Evolutionary conservation across 2,329 filamentous ascomycete species (phyloP).

Genomic region (Thelonectria discophora): DNA sequence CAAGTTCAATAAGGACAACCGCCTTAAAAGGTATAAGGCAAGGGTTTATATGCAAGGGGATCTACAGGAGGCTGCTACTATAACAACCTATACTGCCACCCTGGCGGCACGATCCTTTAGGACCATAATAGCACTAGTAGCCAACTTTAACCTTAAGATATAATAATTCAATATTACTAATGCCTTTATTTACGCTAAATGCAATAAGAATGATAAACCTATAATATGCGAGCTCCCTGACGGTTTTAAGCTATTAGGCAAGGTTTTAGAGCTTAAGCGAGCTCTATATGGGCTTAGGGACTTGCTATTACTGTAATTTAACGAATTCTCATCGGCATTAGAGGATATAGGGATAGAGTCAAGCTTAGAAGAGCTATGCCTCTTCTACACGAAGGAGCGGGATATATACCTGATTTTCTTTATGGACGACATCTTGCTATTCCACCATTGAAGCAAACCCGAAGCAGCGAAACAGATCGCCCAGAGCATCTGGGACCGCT

Average conservation of each 20-base stretch:
- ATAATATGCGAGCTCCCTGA: too few relatives aligned
- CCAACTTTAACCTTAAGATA: background rate
- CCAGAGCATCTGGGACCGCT: too few relatives aligned
- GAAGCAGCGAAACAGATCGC: too few relatives aligned
- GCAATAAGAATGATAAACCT: too few relatives aligned
- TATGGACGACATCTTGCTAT: too few relatives aligned
- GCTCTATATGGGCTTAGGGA: too few relatives aligned
- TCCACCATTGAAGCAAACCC: too few relatives aligned
- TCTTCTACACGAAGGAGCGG: too few relatives aligned
- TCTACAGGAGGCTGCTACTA: background rate
- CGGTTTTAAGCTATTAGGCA: background rate
- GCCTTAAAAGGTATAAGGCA: background rate
- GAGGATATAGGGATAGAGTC: background rate
- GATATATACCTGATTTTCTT: too few relatives aligned
- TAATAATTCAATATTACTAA: background rate
- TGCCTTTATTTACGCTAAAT: background rate
- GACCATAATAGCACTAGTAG: background rate
- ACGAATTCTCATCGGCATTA: background rate
- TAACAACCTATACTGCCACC: conserved; percentile 1
- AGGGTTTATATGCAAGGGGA: background rate
- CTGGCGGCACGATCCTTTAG: background rate
- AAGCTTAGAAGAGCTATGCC: too few relatives aligned
- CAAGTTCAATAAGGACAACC: background rate
- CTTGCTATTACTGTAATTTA: background rate
- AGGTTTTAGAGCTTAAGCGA: background rate